Base-by-base conservation (phyloP, 371 early-diverging fungal species). In the Catenaria anguillulae region DNA sequence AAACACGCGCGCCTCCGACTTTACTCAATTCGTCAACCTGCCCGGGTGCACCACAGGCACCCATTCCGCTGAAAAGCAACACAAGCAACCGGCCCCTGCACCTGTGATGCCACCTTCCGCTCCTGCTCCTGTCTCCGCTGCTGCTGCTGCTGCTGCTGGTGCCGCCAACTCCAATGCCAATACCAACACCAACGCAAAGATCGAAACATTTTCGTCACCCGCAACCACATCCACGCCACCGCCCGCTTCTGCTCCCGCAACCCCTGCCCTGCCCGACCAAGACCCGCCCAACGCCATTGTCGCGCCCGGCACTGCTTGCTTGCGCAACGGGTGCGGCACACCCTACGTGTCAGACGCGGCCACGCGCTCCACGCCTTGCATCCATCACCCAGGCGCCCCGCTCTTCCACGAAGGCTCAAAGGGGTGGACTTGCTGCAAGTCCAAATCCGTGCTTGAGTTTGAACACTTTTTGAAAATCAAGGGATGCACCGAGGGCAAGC, bases 391-490 rank as follows among this genome's bases (percentile, higher is more conserved):
- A 15, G 97, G 97, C 17, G 67, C 60, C 19, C 60, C 36, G 21
- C 37, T 59, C 4, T 65, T 64, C 46, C 67, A 67, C 55, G 67
- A 67, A 48, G 92, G 92, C 6, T 86, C 85, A 61, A 90, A 93
- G 73, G 89, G 90, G n/a, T 91, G 87, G 87, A 79, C 82, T 46
- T 90, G 90, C 71, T 91, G 91, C 69, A n/a, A n/a, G n/a, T 73
- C 83, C 58, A 81, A 87, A 40, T 80, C 88, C 65, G 96, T 93
- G 3, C 81, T 94, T 23, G 97, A 95, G 73, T 97, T 95, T 79
- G 97, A 97, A 45, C 95, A 94, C 69, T 95, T 97, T 64, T 73
- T 95, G 65, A 92, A 87, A 69, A 89, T 97, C 70, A 75, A 77
- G 61, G 97, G 97, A 29, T 97, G 97, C 75, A 78, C 71, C 60